These are phyloP conservation scores for Trichoderma asperellum DNA, from an alignment of 2,329 filamentous ascomycete genomes.

Conservation along the genomic window DNA sequence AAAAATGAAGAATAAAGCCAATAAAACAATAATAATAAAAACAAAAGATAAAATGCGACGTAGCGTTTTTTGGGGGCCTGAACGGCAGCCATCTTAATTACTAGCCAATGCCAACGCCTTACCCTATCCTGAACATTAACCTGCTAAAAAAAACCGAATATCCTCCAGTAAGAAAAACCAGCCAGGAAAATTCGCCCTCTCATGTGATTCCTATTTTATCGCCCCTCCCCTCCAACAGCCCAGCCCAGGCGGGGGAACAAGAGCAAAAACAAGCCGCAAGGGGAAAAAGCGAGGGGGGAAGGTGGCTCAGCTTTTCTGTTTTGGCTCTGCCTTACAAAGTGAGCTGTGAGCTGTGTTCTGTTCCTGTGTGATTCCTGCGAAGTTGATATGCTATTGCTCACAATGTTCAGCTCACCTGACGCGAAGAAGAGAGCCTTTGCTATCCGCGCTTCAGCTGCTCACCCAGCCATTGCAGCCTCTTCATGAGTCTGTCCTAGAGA, in stretches of 20 bases:
- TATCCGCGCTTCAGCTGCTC: conserved; percentile 12
- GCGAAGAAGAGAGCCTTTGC: conserved; percentile 10
- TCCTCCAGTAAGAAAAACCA: conserved; percentile 18
- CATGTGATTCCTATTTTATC: conserved; percentile 23
- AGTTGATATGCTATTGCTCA: conserved; percentile 12
- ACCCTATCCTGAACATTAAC: background rate
- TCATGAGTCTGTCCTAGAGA: background rate
- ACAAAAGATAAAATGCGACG: background rate
- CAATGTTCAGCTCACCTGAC: conserved; percentile 9
- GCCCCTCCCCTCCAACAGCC: background rate
- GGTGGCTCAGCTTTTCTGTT: background rate
- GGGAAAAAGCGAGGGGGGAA: background rate
- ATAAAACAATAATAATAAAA: background rate
- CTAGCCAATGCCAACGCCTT: conserved; percentile 8
- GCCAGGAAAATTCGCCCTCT: conserved; percentile 21
- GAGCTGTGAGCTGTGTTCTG: background rate
- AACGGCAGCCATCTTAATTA: background rate
- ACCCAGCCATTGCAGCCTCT: background rate
- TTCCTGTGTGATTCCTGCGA: background rate
- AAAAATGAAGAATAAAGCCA: background rate
- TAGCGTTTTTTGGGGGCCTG: background rate
- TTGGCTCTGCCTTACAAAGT: background rate
- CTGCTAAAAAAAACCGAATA: conserved; percentile 10
- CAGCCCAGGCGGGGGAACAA: conserved; percentile 7
- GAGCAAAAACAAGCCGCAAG: background rate